A percentile compares a stretch with the other conserved stretches of the same genome.
Conservation (phyloP, 495 filamentous ascomycete genomes). For the Aspergillus bridgeri region DNA sequence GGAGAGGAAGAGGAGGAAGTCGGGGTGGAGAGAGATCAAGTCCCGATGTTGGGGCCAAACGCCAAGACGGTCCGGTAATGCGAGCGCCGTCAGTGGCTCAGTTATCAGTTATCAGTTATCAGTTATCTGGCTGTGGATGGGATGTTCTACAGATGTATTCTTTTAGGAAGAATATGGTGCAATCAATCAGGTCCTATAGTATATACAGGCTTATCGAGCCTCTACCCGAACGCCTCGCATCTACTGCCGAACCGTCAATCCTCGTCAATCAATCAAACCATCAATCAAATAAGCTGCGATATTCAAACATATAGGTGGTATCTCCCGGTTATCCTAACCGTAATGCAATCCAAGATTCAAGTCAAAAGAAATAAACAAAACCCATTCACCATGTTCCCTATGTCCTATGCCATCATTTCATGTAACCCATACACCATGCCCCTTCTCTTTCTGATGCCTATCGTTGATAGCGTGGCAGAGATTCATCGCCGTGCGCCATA, state of each 20-base stretch:
- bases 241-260: background rate
- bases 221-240: background rate
- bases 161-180: too few relatives aligned
- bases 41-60: background rate
- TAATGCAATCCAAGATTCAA: constrained; percentile 17
- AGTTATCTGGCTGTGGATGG: too few relatives aligned
- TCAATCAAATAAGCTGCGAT: background rate
- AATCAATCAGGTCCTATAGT: background rate
- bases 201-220: background rate
- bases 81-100: too few relatives aligned
- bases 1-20: constrained; percentile 1
- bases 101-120: too few relatives aligned
- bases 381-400: too few relatives aligned
- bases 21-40: background rate
- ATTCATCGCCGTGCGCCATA: constrained; percentile 42
- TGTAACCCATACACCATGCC: background rate
- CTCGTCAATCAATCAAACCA: background rate
- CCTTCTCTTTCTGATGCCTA: constrained; percentile 15
- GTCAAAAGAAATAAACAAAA: constrained; percentile 6
- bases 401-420: constrained; percentile 1
- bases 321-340: constrained; percentile 21
- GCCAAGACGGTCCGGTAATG: background rate
- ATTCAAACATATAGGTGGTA: constrained; percentile 21
- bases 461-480: constrained; percentile 47
- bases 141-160: too few relatives aligned